Evolutionary conservation across 2,329 filamentous ascomycete species (phyloP), one percentile per base, ranked within the genome.

Genomic region (Graphilbum fragrans): DNA sequence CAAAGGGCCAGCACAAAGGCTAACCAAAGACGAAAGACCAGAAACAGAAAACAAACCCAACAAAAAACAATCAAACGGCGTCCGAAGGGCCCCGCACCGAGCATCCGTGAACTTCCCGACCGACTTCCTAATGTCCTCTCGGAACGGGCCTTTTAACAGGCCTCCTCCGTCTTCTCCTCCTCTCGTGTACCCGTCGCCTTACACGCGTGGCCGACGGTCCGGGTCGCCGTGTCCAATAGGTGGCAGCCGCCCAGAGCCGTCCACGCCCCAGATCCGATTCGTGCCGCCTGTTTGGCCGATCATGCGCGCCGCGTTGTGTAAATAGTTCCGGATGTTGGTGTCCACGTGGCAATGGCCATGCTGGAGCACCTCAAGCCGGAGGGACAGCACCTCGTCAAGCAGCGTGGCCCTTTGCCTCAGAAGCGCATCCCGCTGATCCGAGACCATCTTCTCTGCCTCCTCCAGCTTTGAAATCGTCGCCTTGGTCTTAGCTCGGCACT

Each of bases 401-500:
- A 60, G 52, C 16, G 42, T 42, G 14, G 42, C 20, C 2, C 43
- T 53, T 31, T 47, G 41, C 2, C 47, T 48, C 16, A 44, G 31
- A 4, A 60, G 50, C 14, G 39, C 32, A 3, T 42, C 37, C 23
- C 48, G 48, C 38, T 49, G 46, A 9, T 39, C 33, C 16, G 45
- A 43, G 16, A 49, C 40, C 2, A 40, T 43, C 4, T 43, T 39
- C 38, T 53, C 53, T 8, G 50, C 43, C 20, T 50, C 48, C 40
- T 55, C 49, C 9, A 59, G 48, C 20, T 53, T 47, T 8, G 45
- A 46, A 9, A 47, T 43, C 9, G 52, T 52, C 1, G 50, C 49
- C 35, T 54, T 55, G 11, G 52, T 52, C 41, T 58, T 58, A 20
- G 50, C 52, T 9, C 57, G 52, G 49, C 53, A 58, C 35, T 52